Base-by-base conservation (phyloP, 352 stramenopile genomes). In the Globisporangium echinulatum region DNA sequence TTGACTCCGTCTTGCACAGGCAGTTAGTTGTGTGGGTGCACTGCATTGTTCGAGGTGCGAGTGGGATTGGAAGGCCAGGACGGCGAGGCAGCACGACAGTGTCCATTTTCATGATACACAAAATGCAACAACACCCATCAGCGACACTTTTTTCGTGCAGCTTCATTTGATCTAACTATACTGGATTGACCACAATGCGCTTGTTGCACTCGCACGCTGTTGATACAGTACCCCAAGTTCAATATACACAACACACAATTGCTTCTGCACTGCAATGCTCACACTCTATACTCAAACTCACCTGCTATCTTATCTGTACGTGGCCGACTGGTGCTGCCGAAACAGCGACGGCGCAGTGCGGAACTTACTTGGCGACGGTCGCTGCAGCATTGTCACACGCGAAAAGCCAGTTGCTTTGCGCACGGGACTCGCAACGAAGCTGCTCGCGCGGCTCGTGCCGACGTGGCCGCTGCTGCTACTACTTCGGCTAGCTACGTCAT, bases 331-430 rank as follows among this genome's bases (percentile, higher is more conserved):
- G 19, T 72, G 75, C 64, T 77, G 75, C 3, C 69, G 68, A 48
- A 85, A 82, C n/a, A 82, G 49, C 4, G 61, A 60, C 19, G 71
- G 37, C 33, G 19, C 61, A 47, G 79, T 76, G 44, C 71, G 69
- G 57, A 82, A 75, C 52, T 82, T 85, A 67, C 75, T 81, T n/a
- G 75, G 72, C 40, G 75, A 85, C 42, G 66, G 59, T 36, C 62
- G 66, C 39, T 68, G 63, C 46, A 64, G 19, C 52, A 51, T 40
- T 38, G 59, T 51, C 42, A n/a, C 11, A 7, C 43, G 51, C 25
- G 46, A 8, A 9, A 63, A 58, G 14, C 33, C 14, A 33, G 59
- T 15, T 5, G 52, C 44, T 15, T 64, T 64, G 46, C 59, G 59
- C 19, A 54, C n/a, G 14, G 59, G 59, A 5, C 59, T 73, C 15